Base-by-base conservation (phyloP, 2,329 filamentous ascomycete genomes). In the Aureobasidium sp. region DNA sequence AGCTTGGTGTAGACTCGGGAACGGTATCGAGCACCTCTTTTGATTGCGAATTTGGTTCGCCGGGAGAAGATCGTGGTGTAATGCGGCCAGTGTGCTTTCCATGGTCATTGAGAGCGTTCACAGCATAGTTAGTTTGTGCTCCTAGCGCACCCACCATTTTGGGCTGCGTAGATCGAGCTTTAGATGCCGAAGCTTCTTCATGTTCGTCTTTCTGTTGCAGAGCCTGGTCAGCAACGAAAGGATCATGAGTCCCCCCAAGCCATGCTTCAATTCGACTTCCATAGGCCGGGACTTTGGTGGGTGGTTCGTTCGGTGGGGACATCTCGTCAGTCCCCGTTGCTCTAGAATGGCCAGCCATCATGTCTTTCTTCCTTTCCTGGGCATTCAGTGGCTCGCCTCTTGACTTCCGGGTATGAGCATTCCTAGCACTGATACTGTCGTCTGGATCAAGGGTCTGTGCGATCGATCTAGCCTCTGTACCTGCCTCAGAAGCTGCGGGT, bases 261-360 rank as follows among this genome's bases (percentile, higher is more conserved):
- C 85, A 87, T 53, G 83, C 82, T 71, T 87, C 82, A 29, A 87
- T 81, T 52, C 83, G 82, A 58, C 69, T 79, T 22, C 74, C 76
- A 62, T 79, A 78, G 15, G 79, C 75, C 49, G 78, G 78, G 22
- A 76, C 70, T 31, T 34, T 2, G 6, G 55, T 15, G 3, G 42
- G 20, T n/a, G 15, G 17, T 36, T 29, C 9, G 12, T 60, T 39
- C 2, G 39, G 14, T 14, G 17, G 7, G 6, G 29, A 36, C 29
- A 8, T 27, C n/a, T 36, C 27, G 15, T 41, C 15, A 25, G 22
- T 20, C 5, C 6, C 29, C 7, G 15, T 8, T 34, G 11, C 25
- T 44, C n/a, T 59, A 31, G 44, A 42, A 20, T 4, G 9, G n/a
- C 25, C 29, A 44, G 31, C 22, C 7, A 44, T 1, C 5, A 3